Evolutionary conservation across 164 flowering plant species (phyloP).

Genomic region (Echeveria elegans): DNA sequence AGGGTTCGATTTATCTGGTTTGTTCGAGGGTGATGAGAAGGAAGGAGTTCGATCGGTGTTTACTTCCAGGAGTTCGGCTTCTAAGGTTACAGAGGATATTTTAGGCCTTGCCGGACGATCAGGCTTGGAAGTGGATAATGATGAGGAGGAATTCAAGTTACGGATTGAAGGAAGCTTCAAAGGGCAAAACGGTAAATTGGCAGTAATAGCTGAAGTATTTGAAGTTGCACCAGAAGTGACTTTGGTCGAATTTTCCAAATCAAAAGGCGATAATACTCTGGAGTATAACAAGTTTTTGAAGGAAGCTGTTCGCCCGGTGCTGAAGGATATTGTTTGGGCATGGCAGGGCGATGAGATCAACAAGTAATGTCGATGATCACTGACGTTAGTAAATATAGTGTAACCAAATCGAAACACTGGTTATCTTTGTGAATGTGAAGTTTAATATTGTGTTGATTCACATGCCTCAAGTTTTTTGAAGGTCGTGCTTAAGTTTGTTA

Average conservation of each 20-base stretch:
- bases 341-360: background rate
- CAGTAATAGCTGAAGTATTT: conserved; percentile 70
- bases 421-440: too few relatives aligned
- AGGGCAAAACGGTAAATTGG: conserved; percentile 29
- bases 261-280: conserved; percentile 47
- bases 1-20: conserved; percentile 61
- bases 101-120: conserved; percentile 44
- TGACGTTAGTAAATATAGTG: background rate
- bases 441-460: too few relatives aligned
- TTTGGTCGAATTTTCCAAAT: conserved; percentile 58
- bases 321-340: conserved; percentile 7
- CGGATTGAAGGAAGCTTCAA: conserved; percentile 34
- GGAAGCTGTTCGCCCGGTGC: conserved; percentile 1
- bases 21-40: conserved; percentile 51
- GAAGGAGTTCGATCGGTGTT: conserved; percentile 33
- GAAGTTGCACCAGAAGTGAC: conserved; percentile 70
- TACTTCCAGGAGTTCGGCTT: conserved; percentile 49
- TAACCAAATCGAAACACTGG: too few relatives aligned
- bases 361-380: background rate
- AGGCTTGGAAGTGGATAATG: conserved; percentile 28
- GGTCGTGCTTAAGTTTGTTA: too few relatives aligned
- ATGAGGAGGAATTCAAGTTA: conserved; percentile 51
- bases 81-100: conserved; percentile 42
- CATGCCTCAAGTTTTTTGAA: too few relatives aligned
- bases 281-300: conserved; percentile 20